Evolutionary conservation across 1,139 yeast genomes (phyloP), one percentile per base, ranked within the genome.

Genomic region (Kodamaea fungicola): DNA sequence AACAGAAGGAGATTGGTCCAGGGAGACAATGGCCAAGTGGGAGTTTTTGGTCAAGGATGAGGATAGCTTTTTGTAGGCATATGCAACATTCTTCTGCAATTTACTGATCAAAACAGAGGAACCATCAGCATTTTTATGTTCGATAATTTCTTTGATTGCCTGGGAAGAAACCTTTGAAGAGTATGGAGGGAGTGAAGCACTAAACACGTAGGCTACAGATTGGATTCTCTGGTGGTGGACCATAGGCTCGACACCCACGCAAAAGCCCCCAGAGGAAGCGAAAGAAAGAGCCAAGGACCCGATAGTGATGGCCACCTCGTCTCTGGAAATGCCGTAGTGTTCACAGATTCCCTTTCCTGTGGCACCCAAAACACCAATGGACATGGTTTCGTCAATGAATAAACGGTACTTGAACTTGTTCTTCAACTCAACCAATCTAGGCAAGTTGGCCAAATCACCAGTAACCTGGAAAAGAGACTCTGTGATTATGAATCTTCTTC

Each of bases 121-220:
- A 4, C 74, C 74, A 8, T 55, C 41, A 1, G 56, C 34, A 34
- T 80, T 62, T 24, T 71, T 49, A 16, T 52, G 50, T 8, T 42
- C 46, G 8, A 51, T 38, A 28, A 71, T 65, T 44, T 64, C 61
- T 31, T 67, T 59, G 34, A 89, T 67, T 2, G 82, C 81, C 37
- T 74, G 75, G 2, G 86, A 74, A 0, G 83, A 78, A n/a, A 81
- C 82, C 41, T 73, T 76, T 1, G 96, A 96, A 34, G 89, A 76
- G 60, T 85, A 90, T 12, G 97, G 95, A 9, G 98, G 97, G 57
- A 92, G 76, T 2, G 97, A 79, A 7, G 99, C 99, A 55, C 95
- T 84, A 57, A 88, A 92, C 42, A 94, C 94, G 56, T 88, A 92
- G 2, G 96, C 96, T 49, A 76, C 72, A 7, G 96, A 86, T 24